A percentile compares a stretch with the other conserved stretches of the same genome.
Evolutionary conservation across 306 rosid genomes (phyloP).

Genomic region (Canavalia gladiata): DNA sequence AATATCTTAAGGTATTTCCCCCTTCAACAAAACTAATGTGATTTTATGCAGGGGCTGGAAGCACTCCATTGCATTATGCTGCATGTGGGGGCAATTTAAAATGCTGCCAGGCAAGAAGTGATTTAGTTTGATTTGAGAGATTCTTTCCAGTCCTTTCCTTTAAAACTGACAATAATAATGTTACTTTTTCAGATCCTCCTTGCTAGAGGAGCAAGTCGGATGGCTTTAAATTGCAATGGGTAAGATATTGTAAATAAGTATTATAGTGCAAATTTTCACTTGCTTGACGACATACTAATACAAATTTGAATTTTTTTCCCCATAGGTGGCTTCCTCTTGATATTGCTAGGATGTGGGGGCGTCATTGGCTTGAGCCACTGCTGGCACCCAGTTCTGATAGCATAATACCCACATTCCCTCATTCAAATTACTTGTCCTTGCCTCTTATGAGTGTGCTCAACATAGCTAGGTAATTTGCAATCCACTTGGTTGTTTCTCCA

Average conservation of each 20-base stretch:
- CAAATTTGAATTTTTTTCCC: slow-evolving; percentile 32
- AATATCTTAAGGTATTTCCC: slow-evolving; percentile 30
- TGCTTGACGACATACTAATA: slow-evolving; percentile 30
- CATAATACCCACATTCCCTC: slow-evolving; percentile 67
- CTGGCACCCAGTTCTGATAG: slow-evolving; percentile 79
- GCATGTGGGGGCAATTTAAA: slow-evolving; percentile 99
- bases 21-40: slow-evolving; percentile 18
- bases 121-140: slow-evolving; percentile 26
- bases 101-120: slow-evolving; percentile 91
- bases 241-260: slow-evolving; percentile 46
- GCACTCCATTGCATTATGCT: slow-evolving; percentile 95
- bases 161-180: slow-evolving; percentile 43
- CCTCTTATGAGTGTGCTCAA: slow-evolving; percentile 94
- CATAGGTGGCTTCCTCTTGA: slow-evolving; percentile 97
- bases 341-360: slow-evolving; percentile 98
- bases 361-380: slow-evolving; percentile 92
- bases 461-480: slow-evolving; percentile 83
- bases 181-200: slow-evolving; percentile 75
- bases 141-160: slow-evolving; percentile 38
- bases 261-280: slow-evolving; percentile 17
- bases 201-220: slow-evolving; percentile 86
- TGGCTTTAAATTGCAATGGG: slow-evolving; percentile 96
- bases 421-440: slow-evolving; percentile 81
- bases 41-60: slow-evolving; percentile 86
- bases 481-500: slow-evolving; percentile 29